Base-by-base conservation (phyloP, 768 basidiomycete genomes). In the Exsudoporus frostii region DNA sequence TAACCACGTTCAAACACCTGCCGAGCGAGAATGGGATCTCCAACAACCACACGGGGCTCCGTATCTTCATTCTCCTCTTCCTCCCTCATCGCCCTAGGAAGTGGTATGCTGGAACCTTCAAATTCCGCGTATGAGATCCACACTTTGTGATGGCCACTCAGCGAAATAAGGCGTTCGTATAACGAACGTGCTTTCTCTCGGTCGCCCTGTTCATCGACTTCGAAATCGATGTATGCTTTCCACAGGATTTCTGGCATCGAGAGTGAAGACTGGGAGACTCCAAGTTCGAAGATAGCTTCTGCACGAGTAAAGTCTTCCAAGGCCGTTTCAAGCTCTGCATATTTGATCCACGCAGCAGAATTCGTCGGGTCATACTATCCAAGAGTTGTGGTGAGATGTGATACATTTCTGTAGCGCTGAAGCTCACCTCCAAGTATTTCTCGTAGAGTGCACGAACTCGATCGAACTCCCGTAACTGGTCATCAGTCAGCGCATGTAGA, bases 151-250 rank as follows among this genome's bases (percentile, higher is more conserved):
- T 98, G 95, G 4, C 91, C 91, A 58, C 92, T 96, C 45, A 89
- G 76, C 30, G 81, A 73, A 44, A 97, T 78, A 19, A 98, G 79
- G 19, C 94, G 83, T 73, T 98, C 95, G 67, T 97, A 98, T 37
- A 98, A 67, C 7, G 79, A 77, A n/a, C 96, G 78, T 2, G 90
- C 88, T 15, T 82, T 79, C 52, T 90, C 90, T 37, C 92, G 83
- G 59, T 98, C 94, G 61, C 93, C 93, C 33, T 71, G 70, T 69
- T 97, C 93, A 54, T 91, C 90, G 51, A 87, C 84, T 72, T 98
- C 96, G 61, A 97, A 97, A 70, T 98, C 96, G 72, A 98, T 91
- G 70, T 92, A 98, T 6, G 92, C 90, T 68, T 96, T 94, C 90
- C 90, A 92, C 9, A 94, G 74, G 7, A 93, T 73, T 68, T 98